Conservation (phyloP, 768 basidiomycete genomes). For the Mycena belliarum region DNA sequence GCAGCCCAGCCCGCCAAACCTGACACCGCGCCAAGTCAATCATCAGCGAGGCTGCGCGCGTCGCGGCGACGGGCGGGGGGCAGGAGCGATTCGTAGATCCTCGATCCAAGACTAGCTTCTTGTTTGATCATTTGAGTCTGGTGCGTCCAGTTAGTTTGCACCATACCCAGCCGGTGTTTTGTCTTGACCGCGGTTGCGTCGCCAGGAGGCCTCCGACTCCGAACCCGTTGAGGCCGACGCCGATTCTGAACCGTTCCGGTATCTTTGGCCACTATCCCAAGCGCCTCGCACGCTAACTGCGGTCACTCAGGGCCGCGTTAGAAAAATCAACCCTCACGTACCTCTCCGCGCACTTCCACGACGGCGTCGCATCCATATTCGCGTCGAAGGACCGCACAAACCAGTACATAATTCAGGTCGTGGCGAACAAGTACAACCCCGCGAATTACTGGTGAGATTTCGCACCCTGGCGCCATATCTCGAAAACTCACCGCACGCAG, state of each 20-base stretch:
- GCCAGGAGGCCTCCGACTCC: slow-evolving; percentile 77
- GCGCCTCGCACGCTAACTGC: not conserved
- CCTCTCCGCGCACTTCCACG: slow-evolving; percentile 77
- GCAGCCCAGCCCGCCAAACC: not conserved
- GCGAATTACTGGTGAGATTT: slow-evolving; percentile 84
- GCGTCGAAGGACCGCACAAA: slow-evolving; percentile 45
- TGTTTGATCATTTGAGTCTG: slow-evolving; percentile 82
- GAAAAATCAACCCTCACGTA: slow-evolving; percentile 70
- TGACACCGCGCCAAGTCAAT: slow-evolving; percentile 59
- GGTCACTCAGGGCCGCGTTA: slow-evolving; percentile 57
- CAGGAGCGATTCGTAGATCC: slow-evolving; percentile 84
- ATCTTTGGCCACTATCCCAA: slow-evolving; percentile 17
- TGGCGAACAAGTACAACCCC: slow-evolving; percentile 96
- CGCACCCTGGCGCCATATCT: not conserved
- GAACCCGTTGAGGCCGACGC: slow-evolving; percentile 60
- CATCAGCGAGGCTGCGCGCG: slow-evolving; percentile 70
- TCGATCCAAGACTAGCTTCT: slow-evolving; percentile 73
- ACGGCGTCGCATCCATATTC: slow-evolving; percentile 78
- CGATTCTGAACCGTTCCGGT: slow-evolving; percentile 80
- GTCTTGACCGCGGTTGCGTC: slow-evolving; percentile 12
- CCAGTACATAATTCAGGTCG: slow-evolving; percentile 74
- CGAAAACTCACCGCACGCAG: slow-evolving; percentile 38
- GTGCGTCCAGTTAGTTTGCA: slow-evolving; percentile 45
- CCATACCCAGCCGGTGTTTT: not conserved
- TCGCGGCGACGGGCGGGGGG: slow-evolving; percentile 42